Percentiles rank a stretch among this genome's conserved stretches.
Evolutionary conservation across 805 yeast species (phyloP).

Genomic region (Yamadazyma endophytica): DNA sequence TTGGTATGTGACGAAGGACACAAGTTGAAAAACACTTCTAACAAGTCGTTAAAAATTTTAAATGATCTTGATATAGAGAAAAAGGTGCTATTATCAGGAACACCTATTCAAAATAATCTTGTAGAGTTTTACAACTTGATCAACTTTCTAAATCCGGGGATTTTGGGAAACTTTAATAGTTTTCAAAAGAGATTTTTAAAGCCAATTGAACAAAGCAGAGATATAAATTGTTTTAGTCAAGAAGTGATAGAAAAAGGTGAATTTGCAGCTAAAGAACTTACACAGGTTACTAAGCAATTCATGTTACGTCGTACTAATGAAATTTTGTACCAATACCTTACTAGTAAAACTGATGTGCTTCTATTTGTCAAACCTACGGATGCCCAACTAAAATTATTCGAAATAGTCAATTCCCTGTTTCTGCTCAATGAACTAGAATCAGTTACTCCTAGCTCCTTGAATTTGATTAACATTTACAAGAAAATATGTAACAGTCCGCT

Average conservation of each 20-base stretch:
- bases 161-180: conserved; percentile 57
- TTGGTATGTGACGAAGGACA: conserved; percentile 96
- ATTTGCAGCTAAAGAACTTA: conserved; percentile 57
- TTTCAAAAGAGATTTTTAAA: conserved; percentile 59
- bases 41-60: conserved; percentile 66
- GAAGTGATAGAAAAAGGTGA: conserved; percentile 53
- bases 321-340: conserved; percentile 53
- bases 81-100: conserved; percentile 74
- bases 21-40: conserved; percentile 69
- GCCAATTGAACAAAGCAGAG: conserved; percentile 75
- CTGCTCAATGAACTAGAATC: conserved; percentile 1
- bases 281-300: conserved; percentile 59
- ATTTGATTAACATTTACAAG: conserved; percentile 68
- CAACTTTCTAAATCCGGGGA: conserved; percentile 81
- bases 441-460: conserved; percentile 44
- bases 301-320: conserved; percentile 69
- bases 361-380: conserved; percentile 74
- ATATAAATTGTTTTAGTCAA: conserved; percentile 48
- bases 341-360: conserved; percentile 71
- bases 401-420: conserved; percentile 27
- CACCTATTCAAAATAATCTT: conserved; percentile 92
- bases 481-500: conserved; percentile 84
- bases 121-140: conserved; percentile 76
- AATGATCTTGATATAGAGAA: conserved; percentile 48
- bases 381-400: conserved; percentile 54